Percentiles rank a stretch among this genome's conserved stretches.
Evolutionary conservation across 179 eudicot genomes (phyloP).

Genomic region (Camellia oleifera): DNA sequence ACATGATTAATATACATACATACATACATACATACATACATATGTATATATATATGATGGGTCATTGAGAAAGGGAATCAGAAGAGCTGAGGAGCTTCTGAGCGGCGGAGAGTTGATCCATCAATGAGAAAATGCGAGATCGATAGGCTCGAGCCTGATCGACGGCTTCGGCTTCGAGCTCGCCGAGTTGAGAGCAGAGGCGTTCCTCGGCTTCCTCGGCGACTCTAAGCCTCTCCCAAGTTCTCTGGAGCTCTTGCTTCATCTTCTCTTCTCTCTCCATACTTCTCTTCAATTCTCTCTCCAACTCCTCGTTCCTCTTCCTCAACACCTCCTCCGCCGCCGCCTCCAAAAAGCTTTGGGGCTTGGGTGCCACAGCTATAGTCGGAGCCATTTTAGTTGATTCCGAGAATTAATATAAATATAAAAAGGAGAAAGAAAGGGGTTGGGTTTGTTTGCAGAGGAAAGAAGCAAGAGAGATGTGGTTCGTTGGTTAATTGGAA

Average conservation of each 20-base stretch:
- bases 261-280: conserved; percentile 54
- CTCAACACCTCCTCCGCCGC: conserved; percentile 28
- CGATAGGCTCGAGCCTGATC: conserved; percentile 53
- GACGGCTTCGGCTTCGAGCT: conserved; percentile 70
- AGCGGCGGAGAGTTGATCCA: conserved; percentile 48
- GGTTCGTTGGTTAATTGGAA: too few relatives aligned
- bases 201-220: conserved; percentile 84
- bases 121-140: conserved; percentile 32
- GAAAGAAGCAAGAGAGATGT: neutral
- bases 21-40: too few relatives aligned
- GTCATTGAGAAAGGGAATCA: neutral
- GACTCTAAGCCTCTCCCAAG: conserved; percentile 40
- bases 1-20: neutral
- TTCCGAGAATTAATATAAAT: neutral
- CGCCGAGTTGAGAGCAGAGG: conserved; percentile 67
- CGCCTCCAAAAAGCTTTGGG: neutral
- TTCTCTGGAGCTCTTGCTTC: conserved; percentile 39
- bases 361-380: conserved; percentile 15
- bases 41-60: neutral
- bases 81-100: conserved; percentile 23
- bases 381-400: conserved; percentile 21
- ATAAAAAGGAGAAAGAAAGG: neutral
- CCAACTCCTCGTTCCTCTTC: conserved; percentile 58
- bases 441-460: neutral
- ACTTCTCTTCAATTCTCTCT: conserved; percentile 52